phyloP scores from a whole-genome alignment of 2,329 filamentous ascomycete genomes.

The Exutisphaerella laricina region DNA sequence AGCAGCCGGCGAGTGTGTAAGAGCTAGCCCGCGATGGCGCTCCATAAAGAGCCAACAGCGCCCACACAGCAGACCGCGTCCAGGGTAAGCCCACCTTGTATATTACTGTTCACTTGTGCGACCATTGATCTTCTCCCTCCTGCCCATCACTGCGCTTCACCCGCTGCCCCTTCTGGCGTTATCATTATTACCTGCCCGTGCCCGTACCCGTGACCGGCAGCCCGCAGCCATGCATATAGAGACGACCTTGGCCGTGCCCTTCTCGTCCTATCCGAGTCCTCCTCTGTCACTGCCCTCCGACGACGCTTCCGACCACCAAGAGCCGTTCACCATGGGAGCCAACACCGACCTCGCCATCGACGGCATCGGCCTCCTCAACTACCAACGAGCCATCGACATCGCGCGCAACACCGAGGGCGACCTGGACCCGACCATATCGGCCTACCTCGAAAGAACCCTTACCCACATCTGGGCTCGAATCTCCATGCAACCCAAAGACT shows the following conservation, averaged over 20 bases:
- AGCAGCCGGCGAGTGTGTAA: no score
- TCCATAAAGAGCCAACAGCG: slow-evolving; percentile 18
- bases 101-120: slow-evolving; percentile 11
- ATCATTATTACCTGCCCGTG: slow-evolving; percentile 11
- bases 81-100: slow-evolving; percentile 19
- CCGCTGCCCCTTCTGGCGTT: neutral
- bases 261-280: slow-evolving; percentile 26
- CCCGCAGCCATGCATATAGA: slow-evolving; percentile 18
- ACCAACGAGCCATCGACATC: slow-evolving; percentile 66
- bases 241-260: slow-evolving; percentile 15
- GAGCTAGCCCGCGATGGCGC: slow-evolving; percentile 16
- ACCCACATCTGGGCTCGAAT: slow-evolving; percentile 63
- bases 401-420: slow-evolving; percentile 68
- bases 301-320: slow-evolving; percentile 11
- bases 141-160: slow-evolving; percentile 9
- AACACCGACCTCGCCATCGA: slow-evolving; percentile 33
- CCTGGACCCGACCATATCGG: slow-evolving; percentile 56
- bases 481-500: slow-evolving; percentile 58
- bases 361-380: slow-evolving; percentile 41
- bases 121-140: slow-evolving; percentile 16
- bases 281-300: slow-evolving; percentile 24
- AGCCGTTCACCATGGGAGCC: slow-evolving; percentile 37
- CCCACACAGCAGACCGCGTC: slow-evolving; percentile 4
- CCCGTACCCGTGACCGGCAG: no score
- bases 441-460: slow-evolving; percentile 61